phyloP scores from a whole-genome alignment of 768 basidiomycete genomes.

The Suillus subalutaceus region DNA sequence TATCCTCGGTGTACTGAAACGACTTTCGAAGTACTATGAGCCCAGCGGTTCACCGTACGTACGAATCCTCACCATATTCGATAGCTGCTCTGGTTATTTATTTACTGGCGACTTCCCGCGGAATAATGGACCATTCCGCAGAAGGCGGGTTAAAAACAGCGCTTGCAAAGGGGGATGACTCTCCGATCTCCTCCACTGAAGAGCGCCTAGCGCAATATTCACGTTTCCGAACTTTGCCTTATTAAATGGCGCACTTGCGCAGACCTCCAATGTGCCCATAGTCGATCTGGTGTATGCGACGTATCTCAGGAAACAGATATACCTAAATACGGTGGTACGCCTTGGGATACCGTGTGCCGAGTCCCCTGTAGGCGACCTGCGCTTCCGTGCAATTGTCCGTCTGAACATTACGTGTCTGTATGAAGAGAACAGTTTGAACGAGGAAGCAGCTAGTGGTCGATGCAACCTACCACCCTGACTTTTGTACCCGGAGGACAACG shows the following conservation, averaged over 20 bases:
- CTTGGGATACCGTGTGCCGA: constrained; percentile 51
- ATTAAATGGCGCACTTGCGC: constrained; percentile 13
- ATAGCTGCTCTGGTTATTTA: neutral
- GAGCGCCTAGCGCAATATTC: neutral
- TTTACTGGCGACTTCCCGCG: neutral
- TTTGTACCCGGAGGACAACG: constrained; percentile 62
- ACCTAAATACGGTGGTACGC: constrained; percentile 57
- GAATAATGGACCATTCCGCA: neutral
- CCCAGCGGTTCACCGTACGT: neutral
- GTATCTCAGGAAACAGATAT: constrained; percentile 56
- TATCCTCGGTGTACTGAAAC: neutral
- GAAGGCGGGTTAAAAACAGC: neutral
- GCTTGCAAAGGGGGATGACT: neutral
- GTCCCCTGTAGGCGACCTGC: constrained; percentile 42
- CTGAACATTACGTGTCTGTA: constrained; percentile 50
- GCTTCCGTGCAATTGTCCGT: constrained; percentile 52
- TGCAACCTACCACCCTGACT: constrained; percentile 55
- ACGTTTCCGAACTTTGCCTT: constrained; percentile 29
- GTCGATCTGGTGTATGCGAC: constrained; percentile 62
- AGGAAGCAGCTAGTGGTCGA: constrained; percentile 41
- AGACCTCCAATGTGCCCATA: constrained; percentile 24
- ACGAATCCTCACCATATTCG: neutral
- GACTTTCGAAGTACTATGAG: neutral
- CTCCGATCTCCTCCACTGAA: neutral
- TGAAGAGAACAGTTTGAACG: constrained; percentile 28